Conservation (phyloP, 768 basidiomycete species). For the Leccinum boreale region DNA sequence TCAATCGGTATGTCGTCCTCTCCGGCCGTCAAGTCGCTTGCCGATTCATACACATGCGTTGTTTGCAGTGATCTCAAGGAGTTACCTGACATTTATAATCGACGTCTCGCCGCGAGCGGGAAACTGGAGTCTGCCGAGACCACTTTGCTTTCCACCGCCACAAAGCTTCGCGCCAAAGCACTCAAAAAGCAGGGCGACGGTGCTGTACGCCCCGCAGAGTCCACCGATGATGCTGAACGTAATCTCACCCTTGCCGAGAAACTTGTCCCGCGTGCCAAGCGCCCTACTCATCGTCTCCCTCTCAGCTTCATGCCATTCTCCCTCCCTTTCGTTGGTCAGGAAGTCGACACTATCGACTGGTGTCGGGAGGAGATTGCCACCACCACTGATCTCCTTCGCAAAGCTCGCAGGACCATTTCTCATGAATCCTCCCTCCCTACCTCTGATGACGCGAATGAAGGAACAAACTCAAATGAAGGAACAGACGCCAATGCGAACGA, state of each 20-base stretch:
- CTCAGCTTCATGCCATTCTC: conserved; percentile 50
- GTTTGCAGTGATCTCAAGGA: conserved; percentile 71
- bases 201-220: conserved; percentile 16
- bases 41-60: not conserved
- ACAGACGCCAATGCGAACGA: conserved; percentile 11
- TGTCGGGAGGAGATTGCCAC: conserved; percentile 66
- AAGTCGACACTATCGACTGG: conserved; percentile 95
- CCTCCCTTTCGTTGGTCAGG: conserved; percentile 70
- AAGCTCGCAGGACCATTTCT: conserved; percentile 37
- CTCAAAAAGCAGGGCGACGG: conserved; percentile 40
- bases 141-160: conserved; percentile 66
- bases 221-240: conserved; percentile 28
- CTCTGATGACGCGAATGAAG: conserved; percentile 25
- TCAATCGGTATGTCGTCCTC: conserved; percentile 60
- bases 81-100: conserved; percentile 78
- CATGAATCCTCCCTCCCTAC: conserved; percentile 12
- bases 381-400: conserved; percentile 51
- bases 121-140: conserved; percentile 91
- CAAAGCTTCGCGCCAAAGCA: conserved; percentile 62
- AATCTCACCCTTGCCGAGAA: conserved; percentile 39
- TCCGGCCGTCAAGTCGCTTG: not conserved
- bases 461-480: conserved; percentile 9
- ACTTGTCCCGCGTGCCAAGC: conserved; percentile 65
- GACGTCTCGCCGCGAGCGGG: conserved; percentile 64
- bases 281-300: conserved; percentile 76